Evolutionary conservation across 163 green algal species (phyloP).

Genomic region (Chloroidium sp.): DNA sequence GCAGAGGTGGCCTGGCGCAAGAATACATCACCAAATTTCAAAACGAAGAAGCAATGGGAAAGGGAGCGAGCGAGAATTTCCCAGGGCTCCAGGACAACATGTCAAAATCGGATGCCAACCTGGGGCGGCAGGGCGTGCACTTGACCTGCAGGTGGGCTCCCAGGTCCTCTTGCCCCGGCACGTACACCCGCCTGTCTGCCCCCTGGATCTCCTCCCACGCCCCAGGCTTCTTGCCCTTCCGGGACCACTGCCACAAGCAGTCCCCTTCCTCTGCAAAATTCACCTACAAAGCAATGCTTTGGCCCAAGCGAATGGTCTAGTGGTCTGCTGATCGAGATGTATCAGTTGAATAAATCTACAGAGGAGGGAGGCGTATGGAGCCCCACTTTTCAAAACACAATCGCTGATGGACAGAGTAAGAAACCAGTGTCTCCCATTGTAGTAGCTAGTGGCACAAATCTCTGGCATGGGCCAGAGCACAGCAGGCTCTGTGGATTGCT

Average conservation of each 20-base stretch:
- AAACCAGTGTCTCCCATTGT: no score
- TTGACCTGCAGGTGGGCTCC: constrained; percentile 49
- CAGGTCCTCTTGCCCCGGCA: constrained; percentile 40
- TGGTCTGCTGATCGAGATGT: background rate
- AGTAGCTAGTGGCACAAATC: no score
- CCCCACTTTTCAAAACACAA: no score
- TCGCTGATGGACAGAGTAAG: no score
- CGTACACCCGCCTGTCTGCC: constrained; percentile 29
- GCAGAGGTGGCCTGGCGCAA: background rate
- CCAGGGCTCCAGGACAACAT: background rate
- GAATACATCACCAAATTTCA: background rate
- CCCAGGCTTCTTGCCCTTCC: background rate
- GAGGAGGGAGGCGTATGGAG: background rate
- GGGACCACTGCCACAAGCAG: constrained; percentile 44
- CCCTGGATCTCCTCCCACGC: background rate
- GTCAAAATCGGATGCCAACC: background rate
- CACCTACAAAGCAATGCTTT: constrained; percentile 22
- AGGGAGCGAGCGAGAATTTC: background rate
- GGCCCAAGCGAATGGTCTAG: background rate
- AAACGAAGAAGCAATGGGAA: background rate
- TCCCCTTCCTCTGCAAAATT: constrained; percentile 39
- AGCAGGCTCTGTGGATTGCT: no score
- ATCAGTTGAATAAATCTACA: background rate
- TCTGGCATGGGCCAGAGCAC: no score
- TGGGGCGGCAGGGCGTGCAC: constrained; percentile 36